Conservation (phyloP, 208 protist species). For the Entamoeba invadens region DNA sequence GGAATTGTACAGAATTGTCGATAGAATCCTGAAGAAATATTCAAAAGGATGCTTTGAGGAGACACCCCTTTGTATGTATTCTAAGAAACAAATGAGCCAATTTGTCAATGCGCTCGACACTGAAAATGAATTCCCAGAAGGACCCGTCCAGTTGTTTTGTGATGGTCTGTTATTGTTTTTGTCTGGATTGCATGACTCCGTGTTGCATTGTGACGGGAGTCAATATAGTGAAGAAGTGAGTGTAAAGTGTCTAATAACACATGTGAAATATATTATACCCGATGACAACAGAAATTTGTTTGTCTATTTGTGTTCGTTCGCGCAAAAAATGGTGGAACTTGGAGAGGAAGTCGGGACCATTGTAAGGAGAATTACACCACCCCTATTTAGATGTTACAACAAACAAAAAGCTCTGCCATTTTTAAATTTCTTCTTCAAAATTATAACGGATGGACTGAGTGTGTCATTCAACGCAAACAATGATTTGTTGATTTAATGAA, state of each 20-base stretch:
- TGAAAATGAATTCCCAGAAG: background rate
- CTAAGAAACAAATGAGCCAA: background rate
- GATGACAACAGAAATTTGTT: background rate
- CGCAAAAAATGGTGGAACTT: background rate
- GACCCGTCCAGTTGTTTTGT: background rate
- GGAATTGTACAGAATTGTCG: background rate
- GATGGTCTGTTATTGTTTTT: background rate
- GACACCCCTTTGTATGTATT: no score
- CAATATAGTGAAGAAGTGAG: no score
- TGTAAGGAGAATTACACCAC: background rate
- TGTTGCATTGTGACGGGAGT: no score
- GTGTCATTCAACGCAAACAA: no score
- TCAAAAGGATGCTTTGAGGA: no score
- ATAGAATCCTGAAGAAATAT: background rate
- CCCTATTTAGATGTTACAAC: background rate
- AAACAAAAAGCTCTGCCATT: background rate
- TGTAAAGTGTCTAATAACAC: no score
- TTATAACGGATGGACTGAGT: no score
- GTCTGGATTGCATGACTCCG: background rate
- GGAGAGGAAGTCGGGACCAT: background rate
- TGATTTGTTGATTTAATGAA: no score
- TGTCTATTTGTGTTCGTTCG: background rate
- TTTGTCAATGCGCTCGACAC: background rate
- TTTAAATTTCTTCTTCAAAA: no score
- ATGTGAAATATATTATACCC: background rate